Evolutionary conservation across 2,329 filamentous ascomycete species (phyloP).

Genomic region (Colletotrichum gigasporum): DNA sequence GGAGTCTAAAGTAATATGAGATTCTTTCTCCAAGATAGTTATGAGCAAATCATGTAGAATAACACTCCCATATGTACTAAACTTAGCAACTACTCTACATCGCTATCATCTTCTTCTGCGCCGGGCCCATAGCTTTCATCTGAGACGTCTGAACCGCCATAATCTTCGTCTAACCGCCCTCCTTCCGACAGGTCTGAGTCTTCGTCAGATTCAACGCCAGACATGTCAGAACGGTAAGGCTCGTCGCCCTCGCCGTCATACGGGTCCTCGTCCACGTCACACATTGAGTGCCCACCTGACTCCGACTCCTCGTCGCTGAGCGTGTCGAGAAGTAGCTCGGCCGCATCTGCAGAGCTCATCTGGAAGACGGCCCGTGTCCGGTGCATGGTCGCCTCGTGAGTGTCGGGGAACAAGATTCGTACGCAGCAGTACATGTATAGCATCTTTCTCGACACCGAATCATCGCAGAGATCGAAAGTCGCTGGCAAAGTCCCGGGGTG

Average conservation of each 20-base stretch:
- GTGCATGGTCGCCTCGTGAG: background rate
- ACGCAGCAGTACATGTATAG: background rate
- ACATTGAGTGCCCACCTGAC: background rate
- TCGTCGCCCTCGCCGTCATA: background rate
- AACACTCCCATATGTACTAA: no score
- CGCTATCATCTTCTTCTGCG: background rate
- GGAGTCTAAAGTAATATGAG: no score
- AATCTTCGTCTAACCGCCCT: background rate
- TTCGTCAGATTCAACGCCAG: no score
- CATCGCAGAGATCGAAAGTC: background rate
- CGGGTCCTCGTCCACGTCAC: background rate
- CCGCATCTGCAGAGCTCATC: background rate
- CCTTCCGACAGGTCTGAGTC: no score
- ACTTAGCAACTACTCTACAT: background rate
- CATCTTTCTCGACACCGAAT: background rate
- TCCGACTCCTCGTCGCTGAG: background rate
- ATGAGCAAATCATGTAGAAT: no score
- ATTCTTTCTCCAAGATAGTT: no score
- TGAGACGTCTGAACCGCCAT: background rate
- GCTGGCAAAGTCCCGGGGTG: background rate
- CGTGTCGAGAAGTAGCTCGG: background rate
- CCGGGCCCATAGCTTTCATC: background rate
- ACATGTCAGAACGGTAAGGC: no score
- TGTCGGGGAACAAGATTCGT: background rate
- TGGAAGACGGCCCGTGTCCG: background rate